Evolutionary conservation across 2,329 filamentous ascomycete species (phyloP).

Genomic region (Metarhizium anisopliae): DNA sequence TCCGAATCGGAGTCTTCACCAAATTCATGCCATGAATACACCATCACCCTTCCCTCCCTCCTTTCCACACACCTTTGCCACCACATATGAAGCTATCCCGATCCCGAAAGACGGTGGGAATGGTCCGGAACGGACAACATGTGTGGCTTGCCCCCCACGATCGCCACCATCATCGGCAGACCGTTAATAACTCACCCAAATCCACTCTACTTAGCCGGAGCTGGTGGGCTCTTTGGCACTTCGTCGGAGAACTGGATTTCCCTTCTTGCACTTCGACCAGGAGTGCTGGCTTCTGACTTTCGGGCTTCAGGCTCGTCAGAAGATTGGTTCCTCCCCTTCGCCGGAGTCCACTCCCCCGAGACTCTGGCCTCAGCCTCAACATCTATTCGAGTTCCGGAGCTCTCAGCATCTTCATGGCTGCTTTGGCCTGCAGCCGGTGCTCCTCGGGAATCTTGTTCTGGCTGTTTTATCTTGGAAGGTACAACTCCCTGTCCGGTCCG

Average conservation of each 20-base stretch:
- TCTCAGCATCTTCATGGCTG: neutral
- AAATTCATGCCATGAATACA: neutral
- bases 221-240: neutral
- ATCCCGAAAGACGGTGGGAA: neutral
- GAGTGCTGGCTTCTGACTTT: neutral
- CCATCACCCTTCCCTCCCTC: neutral
- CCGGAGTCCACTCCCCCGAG: neutral
- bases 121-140: neutral
- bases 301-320: neutral
- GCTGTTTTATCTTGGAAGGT: neutral
- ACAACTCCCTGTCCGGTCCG: neutral
- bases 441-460: neutral
- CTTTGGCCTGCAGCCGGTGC: neutral
- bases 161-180: neutral
- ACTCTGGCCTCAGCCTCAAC: neutral
- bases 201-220: neutral
- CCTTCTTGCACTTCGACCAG: neutral
- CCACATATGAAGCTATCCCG: neutral
- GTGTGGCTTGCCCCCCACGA: neutral
- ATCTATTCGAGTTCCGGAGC: neutral
- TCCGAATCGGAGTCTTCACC: neutral
- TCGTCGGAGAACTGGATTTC: slow-evolving; percentile 7
- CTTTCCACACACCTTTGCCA: neutral
- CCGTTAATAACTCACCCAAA: neutral
- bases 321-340: neutral